Evolutionary conservation across 2,329 filamentous ascomycete genomes (phyloP).

Genomic region (Talaromyces sp.): DNA sequence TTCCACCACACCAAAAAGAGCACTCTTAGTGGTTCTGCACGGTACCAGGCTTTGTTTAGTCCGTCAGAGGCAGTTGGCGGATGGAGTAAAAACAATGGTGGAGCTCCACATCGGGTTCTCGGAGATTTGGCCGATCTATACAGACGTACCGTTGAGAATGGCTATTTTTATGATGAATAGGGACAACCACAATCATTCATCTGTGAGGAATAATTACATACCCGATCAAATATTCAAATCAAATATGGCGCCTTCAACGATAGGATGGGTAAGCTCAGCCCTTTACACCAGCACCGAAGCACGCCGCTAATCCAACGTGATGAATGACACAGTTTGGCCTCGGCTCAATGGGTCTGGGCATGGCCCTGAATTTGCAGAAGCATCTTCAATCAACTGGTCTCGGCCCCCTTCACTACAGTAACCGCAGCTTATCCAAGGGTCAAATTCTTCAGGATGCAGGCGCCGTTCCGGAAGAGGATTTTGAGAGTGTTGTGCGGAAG

Average conservation of each 20-base stretch:
- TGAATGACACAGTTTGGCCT: conserved; percentile 30
- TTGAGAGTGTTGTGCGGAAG: conserved; percentile 25
- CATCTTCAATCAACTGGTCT: conserved; percentile 23
- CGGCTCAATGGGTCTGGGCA: conserved; percentile 49
- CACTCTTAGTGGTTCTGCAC: no score
- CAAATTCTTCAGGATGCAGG: not conserved
- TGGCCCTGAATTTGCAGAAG: conserved; percentile 48
- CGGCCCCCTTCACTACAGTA: conserved; percentile 37
- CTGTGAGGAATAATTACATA: no score
- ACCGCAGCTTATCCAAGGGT: conserved; percentile 45
- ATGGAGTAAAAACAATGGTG: not conserved
- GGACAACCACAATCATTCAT: no score
- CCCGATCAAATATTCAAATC: no score
- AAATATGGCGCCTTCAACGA: not conserved
- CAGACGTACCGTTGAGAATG: no score
- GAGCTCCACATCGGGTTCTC: conserved; percentile 11
- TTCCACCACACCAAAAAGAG: no score
- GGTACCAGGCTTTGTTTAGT: no score
- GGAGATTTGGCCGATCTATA: no score
- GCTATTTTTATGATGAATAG: no score
- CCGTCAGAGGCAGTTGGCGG: no score
- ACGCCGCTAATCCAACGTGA: not conserved
- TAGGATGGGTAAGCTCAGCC: conserved; percentile 14
- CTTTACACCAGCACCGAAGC: not conserved
- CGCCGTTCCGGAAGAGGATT: not conserved